Base-by-base conservation (phyloP, 768 basidiomycete species). In the Termitomyces sp. region DNA sequence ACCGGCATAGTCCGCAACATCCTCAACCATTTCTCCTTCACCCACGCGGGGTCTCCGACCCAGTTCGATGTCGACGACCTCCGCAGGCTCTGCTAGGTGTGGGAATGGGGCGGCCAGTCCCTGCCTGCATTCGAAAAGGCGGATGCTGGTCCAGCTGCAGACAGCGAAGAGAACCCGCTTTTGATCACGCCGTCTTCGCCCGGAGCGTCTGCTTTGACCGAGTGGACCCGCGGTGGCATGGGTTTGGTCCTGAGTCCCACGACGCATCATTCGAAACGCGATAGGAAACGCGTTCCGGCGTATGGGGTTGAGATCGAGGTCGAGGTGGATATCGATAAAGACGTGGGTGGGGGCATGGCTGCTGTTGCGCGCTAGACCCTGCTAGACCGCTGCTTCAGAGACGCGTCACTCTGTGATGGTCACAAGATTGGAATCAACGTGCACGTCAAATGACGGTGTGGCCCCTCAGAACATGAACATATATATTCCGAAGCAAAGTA, bases 231-330 rank as follows among this genome's bases (percentile, higher is more conserved):
- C 30, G 88, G 91, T 12, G 82, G 84, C 1, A 90, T 91, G 88
- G 91, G 92, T 18, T 77, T 93, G 63, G 75, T 93, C 38, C 65
- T 94, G 60, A 89, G 80, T 59, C 81, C 88, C 40, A 80, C 88
- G 7, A 89, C 82, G 4, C 88, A 93, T 66, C 83, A 85, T 68
- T 83, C 81, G 18, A 90, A 87, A 66, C 64, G 72, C 1, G 81
- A 79, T 14, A 81, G 83, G 16, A 85, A 85, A 66, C 83, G 92
- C 46, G 75, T 91, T n/a, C 86, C 89, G 36, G 91, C 83, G 1
- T 94, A 93, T 69, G 92, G 91, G 9, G 81, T 93, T 62, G 92
- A 92, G 1, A 90, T 94, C 53, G 89, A 93, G 72, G 90, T 93
- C 30, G 89, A 93, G 64, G 87, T 91, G 76, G 85, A 92, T 66